Base-by-base conservation (phyloP, 169 alveolate genomes). In the Babesia divergens region DNA sequence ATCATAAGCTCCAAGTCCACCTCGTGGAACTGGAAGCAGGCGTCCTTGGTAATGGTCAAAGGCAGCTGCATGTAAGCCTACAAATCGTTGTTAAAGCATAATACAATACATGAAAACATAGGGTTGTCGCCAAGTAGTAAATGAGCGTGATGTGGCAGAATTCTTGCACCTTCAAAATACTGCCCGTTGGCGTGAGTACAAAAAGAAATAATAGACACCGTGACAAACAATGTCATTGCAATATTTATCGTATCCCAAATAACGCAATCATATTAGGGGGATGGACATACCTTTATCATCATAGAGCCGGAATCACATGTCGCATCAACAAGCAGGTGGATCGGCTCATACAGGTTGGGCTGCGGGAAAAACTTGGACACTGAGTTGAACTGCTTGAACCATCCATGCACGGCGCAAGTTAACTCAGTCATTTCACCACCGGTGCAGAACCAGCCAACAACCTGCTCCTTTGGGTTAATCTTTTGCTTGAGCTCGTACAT, bases 361-460 rank as follows among this genome's bases (percentile, higher is more conserved):
- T 92, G 94, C 0, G 94, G 95, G 54, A 86, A 90, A 74, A 94
- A 94, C 83, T 88, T 92, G 34, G 97, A 92, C 22, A 89, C 91
- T 6, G 91, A 82, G 80, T 82, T 86, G 71, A 86, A 90, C 62
- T 91, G 92, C 74, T 92, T 93, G 74, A 93, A 93, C 97, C 97
- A 93, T 14, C 96, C 96, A 64, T 94, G 95, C 14, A 92, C 95
- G 24, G 96, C 96, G 75, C 96, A 92, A n/a, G 96, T 90, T 32
- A 92, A 84, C 70, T 92, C 94, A 1, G 94, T 89, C 84, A 94
- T 86, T 54, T 90, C 94, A n/a, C 94, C 84, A 24, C 96, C 94
- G 3, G 97, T 91, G 74, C 97, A 89, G 77, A 92, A 91, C 91
- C 96, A 93, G 28, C 96, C 97, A 44, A 94, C 94, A 8, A 92